Base-by-base conservation (phyloP, 2,329 filamentous ascomycete species). In the Calonectria naviculata region DNA sequence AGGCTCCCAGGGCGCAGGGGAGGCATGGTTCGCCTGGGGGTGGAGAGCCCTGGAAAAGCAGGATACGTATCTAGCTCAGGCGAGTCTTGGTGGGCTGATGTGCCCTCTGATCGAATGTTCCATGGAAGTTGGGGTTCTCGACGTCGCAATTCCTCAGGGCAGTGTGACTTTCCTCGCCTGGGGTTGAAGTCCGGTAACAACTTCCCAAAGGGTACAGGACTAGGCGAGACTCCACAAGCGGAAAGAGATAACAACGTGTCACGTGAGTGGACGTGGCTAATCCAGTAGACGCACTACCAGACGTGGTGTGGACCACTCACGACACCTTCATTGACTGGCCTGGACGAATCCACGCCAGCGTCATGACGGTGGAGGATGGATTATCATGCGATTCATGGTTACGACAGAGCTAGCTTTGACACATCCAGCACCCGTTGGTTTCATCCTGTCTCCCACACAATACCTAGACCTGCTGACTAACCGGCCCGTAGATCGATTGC, bases 321-420 rank as follows among this genome's bases (percentile, higher is more conserved):
- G 71, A 69, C 63, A 69, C 65, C 71, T 68, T 75, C 62, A 74
- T 71, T 63, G 67, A 47, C 41, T 61, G 68, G 64, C 47, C 58
- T 54, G 63, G 67, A 68, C 60, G 61, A 71, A 61, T 74, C 71
- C 68, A 64, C 67, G 71, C 47, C 60, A 75, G 58, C 56, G 71
- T 62, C 68, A 77, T 79, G 75, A 78, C 66, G 63, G 46, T 73
- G 71, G 73, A 81, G 68, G 71, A 91, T 91, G 89, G 88, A 90
- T 78, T 90, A 91, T 79, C 86, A 90, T 80, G 83, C 86, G 56
- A 85, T 91, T 70, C 90, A 92, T 79, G 89, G 89, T 74, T 86
- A 87, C 75, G 91, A 92, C 74, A 83, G 89, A 72, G 88, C 89
- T 66, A 92, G 89, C 79, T 92, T 93, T 81, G 88, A 89, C 74